A percentile compares a stretch with the other conserved stretches of the same genome.
Conservation (phyloP, 164 flowering plant genomes). For the Magnolia kwangsiensis region DNA sequence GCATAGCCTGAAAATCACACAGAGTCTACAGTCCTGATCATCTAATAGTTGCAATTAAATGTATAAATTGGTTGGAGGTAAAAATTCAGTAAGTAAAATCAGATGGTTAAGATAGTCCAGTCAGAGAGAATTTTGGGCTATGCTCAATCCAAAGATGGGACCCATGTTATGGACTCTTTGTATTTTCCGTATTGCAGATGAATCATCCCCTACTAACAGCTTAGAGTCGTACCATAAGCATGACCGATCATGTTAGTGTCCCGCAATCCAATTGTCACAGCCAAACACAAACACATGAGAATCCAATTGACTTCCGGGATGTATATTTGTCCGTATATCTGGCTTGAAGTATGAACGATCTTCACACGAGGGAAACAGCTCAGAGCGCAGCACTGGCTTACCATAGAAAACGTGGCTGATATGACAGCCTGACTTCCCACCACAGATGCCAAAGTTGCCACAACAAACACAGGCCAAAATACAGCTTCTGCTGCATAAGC, state of each 20-base stretch:
- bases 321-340: constrained; percentile 65
- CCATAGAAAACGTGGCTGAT: constrained; percentile 68
- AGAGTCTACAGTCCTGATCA: too few species aligned
- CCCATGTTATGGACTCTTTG: too few species aligned
- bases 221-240: constrained; percentile 51
- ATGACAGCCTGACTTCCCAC: constrained; percentile 79
- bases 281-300: constrained; percentile 59
- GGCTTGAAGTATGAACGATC: constrained; percentile 60
- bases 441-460: constrained; percentile 63
- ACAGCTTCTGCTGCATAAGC: constrained; percentile 41
- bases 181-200: background rate
- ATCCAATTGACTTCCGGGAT: constrained; percentile 76
- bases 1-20: background rate
- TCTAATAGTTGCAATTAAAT: too few species aligned
- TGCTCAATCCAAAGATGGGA: too few species aligned
- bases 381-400: constrained; percentile 66
- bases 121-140: too few species aligned
- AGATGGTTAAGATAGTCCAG: too few species aligned
- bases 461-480: constrained; percentile 69
- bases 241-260: constrained; percentile 66
- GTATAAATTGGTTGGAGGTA: too few species aligned
- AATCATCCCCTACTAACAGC: background rate
- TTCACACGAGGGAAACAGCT: constrained; percentile 70
- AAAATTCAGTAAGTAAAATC: too few species aligned
- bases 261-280: constrained; percentile 57